phyloP scores from a whole-genome alignment of 2,329 filamentous ascomycete genomes.

The Cladophialophora immunda region DNA sequence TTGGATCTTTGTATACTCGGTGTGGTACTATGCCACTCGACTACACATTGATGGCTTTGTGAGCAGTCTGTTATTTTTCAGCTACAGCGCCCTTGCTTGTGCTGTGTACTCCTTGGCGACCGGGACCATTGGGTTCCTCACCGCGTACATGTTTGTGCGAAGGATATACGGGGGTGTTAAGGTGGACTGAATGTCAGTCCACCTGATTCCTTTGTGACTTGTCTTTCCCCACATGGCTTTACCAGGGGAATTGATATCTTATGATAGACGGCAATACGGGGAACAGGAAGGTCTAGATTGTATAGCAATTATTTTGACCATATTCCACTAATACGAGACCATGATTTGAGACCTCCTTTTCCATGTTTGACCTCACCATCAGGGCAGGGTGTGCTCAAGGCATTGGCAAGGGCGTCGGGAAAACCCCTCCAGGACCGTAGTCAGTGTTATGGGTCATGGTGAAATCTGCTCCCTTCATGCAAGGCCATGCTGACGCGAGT shows the following conservation, averaged over 20 bases:
- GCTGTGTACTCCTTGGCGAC: conserved; percentile 81
- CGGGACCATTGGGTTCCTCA: conserved; percentile 84
- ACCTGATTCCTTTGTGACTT: not conserved
- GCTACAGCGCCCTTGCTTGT: conserved; percentile 83
- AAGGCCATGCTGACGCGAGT: not conserved
- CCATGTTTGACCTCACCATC: not conserved
- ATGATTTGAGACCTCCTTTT: not conserved
- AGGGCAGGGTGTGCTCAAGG: not conserved
- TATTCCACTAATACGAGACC: conserved; percentile 13
- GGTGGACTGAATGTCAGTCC: conserved; percentile 35
- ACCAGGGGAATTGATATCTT: conserved; percentile 2
- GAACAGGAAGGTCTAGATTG: conserved; percentile 23
- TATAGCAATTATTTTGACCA: conserved; percentile 17
- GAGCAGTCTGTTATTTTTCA: conserved; percentile 82
- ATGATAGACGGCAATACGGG: conserved; percentile 17
- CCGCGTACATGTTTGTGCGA: conserved; percentile 83
- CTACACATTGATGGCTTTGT: conserved; percentile 83
- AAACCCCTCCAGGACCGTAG: not conserved
- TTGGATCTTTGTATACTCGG: conserved; percentile 84
- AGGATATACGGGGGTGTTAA: conserved; percentile 67
- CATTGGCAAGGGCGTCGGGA: not conserved
- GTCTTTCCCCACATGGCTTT: not conserved
- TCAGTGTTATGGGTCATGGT: not conserved
- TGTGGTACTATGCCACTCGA: conserved; percentile 84
- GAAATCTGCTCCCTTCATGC: not conserved